A percentile compares a stretch with the other conserved stretches of the same genome.
These are phyloP conservation scores for Tolypocladium ophioglossoides DNA, from an alignment of 2,329 filamentous ascomycete species.

Conservation along the genomic window DNA sequence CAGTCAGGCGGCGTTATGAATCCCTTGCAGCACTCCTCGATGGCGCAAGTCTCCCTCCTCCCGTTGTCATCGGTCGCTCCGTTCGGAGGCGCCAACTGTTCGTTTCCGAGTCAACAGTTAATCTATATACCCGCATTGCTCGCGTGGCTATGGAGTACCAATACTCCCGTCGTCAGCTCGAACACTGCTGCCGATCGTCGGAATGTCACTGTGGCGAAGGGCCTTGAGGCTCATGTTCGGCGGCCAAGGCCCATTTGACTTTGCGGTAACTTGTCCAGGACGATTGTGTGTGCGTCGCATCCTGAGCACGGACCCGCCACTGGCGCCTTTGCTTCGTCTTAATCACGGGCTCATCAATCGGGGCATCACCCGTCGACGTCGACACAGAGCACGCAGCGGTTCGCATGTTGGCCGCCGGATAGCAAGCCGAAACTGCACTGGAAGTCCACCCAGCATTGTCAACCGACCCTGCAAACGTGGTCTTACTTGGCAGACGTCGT, in stretches of 20 bases:
- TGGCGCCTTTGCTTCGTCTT: not conserved
- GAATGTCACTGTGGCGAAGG: too few species aligned
- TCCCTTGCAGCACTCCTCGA: not conserved
- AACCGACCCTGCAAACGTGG: not conserved
- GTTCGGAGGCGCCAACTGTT: not conserved
- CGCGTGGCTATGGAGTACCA: not conserved
- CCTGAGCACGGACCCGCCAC: too few species aligned
- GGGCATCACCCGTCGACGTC: not conserved
- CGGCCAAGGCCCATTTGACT: not conserved
- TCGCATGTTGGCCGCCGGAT: not conserved
- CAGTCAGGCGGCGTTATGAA: not conserved
- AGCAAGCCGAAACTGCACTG: not conserved
- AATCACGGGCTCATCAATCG: not conserved
- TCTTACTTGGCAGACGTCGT: not conserved
- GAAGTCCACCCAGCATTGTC: not conserved
- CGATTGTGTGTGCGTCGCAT: too few species aligned
- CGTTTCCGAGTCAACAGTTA: too few species aligned
- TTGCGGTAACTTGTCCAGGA: not conserved
- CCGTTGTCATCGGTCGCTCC: too few species aligned
- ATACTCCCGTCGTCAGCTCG: not conserved
- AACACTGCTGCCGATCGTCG: too few species aligned
- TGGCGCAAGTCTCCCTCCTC: not conserved
- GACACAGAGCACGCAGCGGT: not conserved
- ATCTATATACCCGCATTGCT: too few species aligned
- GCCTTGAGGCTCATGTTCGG: too few species aligned